Percentiles rank a stretch among this genome's conserved stretches.
phyloP scores from a whole-genome alignment of 2,329 filamentous ascomycete species.

The Xylaria sp. region DNA sequence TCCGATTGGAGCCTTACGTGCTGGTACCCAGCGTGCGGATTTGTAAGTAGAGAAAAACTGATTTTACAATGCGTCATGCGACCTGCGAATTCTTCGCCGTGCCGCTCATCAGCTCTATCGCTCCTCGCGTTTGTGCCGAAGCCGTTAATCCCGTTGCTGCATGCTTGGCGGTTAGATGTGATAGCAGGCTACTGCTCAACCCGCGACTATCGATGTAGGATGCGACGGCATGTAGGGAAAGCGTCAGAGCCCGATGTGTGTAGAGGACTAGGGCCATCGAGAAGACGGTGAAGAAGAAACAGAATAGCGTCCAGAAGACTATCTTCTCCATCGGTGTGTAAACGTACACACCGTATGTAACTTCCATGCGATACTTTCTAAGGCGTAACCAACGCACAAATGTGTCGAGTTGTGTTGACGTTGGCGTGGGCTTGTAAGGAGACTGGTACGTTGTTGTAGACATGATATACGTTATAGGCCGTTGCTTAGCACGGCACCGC shows the following conservation, averaged over 20 bases:
- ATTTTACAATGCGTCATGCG: constrained; percentile 16
- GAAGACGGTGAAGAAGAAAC: constrained; percentile 72
- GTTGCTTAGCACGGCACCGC: not conserved
- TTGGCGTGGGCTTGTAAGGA: constrained; percentile 24
- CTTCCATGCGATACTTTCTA: constrained; percentile 83
- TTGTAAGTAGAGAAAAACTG: not conserved
- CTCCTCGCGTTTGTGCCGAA: not conserved
- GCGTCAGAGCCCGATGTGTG: constrained; percentile 68
- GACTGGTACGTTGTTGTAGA: constrained; percentile 18
- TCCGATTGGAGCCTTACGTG: not conserved
- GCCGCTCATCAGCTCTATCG: not conserved
- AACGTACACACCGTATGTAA: constrained; percentile 82
- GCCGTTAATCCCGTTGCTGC: constrained; percentile 8
- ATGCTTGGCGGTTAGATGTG: not conserved
- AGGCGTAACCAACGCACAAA: constrained; percentile 72
- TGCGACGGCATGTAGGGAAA: constrained; percentile 52
- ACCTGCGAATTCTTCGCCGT: constrained; percentile 27
- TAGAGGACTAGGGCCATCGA: constrained; percentile 72
- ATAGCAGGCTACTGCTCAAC: not conserved
- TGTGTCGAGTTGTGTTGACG: constrained; percentile 29
- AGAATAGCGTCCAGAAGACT: constrained; percentile 77
- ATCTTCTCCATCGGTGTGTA: constrained; percentile 77
- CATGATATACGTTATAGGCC: constrained; percentile 7
- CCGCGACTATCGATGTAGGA: not conserved
- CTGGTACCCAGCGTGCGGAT: not conserved